Conservation (phyloP, 1,139 yeast genomes). For the Blastobotrys illinoisensis region DNA sequence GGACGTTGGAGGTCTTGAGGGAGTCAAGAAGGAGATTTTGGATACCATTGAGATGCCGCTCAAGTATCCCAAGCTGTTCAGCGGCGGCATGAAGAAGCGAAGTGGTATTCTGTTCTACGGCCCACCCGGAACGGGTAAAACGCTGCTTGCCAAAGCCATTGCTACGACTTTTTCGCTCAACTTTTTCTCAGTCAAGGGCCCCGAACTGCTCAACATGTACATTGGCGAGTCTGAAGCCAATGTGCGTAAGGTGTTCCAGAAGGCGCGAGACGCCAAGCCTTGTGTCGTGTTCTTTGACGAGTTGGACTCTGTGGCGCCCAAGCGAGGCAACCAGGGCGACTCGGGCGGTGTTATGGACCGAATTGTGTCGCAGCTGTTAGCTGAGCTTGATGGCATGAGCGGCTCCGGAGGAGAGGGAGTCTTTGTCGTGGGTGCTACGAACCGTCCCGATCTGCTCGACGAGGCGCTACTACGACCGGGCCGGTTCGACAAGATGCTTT, state of each 20-base stretch:
- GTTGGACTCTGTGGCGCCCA: constrained; percentile 95
- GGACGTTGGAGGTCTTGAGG: constrained; percentile 86
- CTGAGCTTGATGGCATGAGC: constrained; percentile 95
- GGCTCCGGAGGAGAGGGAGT: constrained; percentile 84
- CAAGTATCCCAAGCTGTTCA: constrained; percentile 84
- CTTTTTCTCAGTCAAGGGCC: constrained; percentile 94
- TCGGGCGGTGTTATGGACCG: constrained; percentile 99
- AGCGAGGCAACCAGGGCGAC: constrained; percentile 96
- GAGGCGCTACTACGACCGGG: constrained; percentile 95
- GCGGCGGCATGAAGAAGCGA: constrained; percentile 83
- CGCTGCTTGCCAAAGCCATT: constrained; percentile 89
- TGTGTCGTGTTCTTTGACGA: constrained; percentile 97
- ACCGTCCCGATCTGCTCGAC: constrained; percentile 88
- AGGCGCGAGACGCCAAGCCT: constrained; percentile 93
- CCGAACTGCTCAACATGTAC: constrained; percentile 91
- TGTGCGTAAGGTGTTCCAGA: constrained; percentile 87
- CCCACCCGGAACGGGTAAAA: constrained; percentile 98
- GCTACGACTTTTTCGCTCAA: constrained; percentile 92
- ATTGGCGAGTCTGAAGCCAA: constrained; percentile 98
- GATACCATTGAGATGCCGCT: constrained; percentile 96
- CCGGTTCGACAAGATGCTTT: constrained; percentile 89
- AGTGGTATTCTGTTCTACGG: constrained; percentile 94
- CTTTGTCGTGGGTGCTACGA: constrained; percentile 95
- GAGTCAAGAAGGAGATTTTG: constrained; percentile 84
- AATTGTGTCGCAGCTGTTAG: constrained; percentile 88